Conservation (phyloP, 2,329 filamentous ascomycete genomes). For the Orbilia quercus region DNA sequence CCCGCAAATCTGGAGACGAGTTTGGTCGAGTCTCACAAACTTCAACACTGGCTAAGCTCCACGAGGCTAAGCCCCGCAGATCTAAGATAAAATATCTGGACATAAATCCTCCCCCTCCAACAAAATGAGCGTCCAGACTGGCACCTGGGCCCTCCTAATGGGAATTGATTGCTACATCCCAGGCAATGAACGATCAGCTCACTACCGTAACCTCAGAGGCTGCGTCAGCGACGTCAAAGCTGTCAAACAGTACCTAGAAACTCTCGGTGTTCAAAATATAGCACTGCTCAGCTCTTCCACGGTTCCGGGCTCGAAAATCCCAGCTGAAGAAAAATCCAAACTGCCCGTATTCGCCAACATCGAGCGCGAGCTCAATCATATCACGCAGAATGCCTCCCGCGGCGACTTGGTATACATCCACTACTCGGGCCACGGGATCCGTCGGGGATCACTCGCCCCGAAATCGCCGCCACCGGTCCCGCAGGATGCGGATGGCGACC, state of each 20-base stretch:
- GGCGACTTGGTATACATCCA: conserved; percentile 51
- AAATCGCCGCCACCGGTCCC: not conserved
- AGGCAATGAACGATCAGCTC: conserved; percentile 11
- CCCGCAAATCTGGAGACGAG: too few relatives aligned
- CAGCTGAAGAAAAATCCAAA: conserved; percentile 4
- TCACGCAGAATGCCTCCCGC: conserved; percentile 10
- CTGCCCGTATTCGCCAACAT: conserved; percentile 30
- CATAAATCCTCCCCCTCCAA: too few relatives aligned
- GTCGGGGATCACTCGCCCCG: not conserved
- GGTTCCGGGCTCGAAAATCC: not conserved
- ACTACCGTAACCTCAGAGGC: conserved; percentile 27
- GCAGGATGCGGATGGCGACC: too few relatives aligned
- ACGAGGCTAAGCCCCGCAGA: not conserved
- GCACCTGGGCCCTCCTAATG: conserved; percentile 37
- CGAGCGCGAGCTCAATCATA: conserved; percentile 31
- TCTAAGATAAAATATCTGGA: too few relatives aligned
- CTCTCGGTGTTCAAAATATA: conserved; percentile 20
- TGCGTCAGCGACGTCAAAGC: conserved; percentile 34
- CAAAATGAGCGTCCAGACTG: conserved; percentile 2
- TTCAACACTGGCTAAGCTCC: not conserved
- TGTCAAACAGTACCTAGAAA: conserved; percentile 14
- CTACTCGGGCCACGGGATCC: conserved; percentile 52
- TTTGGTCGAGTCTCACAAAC: not conserved
- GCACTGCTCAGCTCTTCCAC: conserved; percentile 21
- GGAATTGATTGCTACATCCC: conserved; percentile 36